Base-by-base conservation (phyloP, 305 asterid genomes). In the Nicotiana rustica region DNA sequence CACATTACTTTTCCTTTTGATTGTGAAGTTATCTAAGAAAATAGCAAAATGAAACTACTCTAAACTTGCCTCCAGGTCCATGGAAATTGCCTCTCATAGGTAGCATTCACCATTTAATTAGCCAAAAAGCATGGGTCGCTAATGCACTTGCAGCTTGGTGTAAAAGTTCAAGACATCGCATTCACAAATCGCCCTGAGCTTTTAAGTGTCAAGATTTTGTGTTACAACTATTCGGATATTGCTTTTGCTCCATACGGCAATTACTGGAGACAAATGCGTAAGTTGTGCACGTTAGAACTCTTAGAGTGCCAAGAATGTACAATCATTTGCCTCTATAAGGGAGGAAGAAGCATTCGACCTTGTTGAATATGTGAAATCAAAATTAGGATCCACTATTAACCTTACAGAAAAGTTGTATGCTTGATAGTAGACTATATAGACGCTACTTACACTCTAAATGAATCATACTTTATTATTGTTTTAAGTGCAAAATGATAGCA, bases 1-100 rank as follows among this genome's bases (percentile, higher is more conserved):
- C 15, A 13, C 59, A 1, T 8, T 69, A 52, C 2, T 82, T 59
- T 14, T 56, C 68, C 1, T 70, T 5, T 13, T 67, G 12, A 15
- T 31, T 15, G 10, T 82, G 36, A 36, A 36, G 4, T 21, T 13
- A 8, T 25, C 15, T 5, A 33, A 73, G 9, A 79, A 52, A 67
- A 4, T 41, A 31, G 60, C 67, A 55, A 70, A 3, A 60, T 25
- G 81, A 41, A 38, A 15, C 76, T 41, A 71, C n/a, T 17, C 75
- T 2, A 35, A 83, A 61, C 3, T 25, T 81, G 67, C 92, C 92
- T 14, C 93, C 92, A 36, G 93, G 93, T 19, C 93, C 93, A 47
- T 84, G 89, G 84, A 89, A 76, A 76, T 84, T 90, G 14, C 92
- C 92, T 8, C 5, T 90, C 2, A 8, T 86, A 5, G 91, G 93